Conservation (phyloP, 257 asterid genomes). For the Avicennia marina region DNA sequence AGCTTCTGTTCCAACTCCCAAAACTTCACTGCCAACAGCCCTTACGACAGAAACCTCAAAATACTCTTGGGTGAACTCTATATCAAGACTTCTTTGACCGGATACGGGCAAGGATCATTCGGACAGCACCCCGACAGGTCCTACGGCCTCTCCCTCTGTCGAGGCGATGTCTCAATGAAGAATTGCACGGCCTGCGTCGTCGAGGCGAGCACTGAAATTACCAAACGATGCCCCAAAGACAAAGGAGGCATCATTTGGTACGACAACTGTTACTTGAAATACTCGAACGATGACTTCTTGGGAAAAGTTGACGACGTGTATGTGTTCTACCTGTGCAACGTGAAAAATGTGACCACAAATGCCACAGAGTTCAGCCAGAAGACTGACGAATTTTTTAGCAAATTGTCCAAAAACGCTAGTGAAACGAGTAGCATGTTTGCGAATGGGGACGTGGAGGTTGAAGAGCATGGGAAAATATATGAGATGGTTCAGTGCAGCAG, state of each 20-base stretch:
- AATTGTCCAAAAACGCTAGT: conserved; percentile 20
- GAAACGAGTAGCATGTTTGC: conserved; percentile 19
- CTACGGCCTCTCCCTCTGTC: conserved; percentile 37
- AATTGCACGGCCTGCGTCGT: conserved; percentile 30
- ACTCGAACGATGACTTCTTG: conserved; percentile 26
- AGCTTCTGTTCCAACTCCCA: conserved; percentile 30
- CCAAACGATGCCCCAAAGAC: conserved; percentile 23
- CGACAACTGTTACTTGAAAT: conserved; percentile 39
- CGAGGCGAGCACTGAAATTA: conserved; percentile 25
- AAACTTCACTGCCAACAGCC: conserved; percentile 25
- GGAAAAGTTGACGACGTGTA: conserved; percentile 24
- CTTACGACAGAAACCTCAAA: conserved; percentile 21
- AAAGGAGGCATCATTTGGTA: conserved; percentile 40
- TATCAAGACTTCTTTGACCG: conserved; percentile 32
- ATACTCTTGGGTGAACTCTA: conserved; percentile 19
- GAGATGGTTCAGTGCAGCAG: conserved; percentile 43
- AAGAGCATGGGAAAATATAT: conserved; percentile 18
- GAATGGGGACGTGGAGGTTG: conserved; percentile 20
- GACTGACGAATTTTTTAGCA: conserved; percentile 18
- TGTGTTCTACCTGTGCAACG: conserved; percentile 28
- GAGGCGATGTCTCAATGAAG: conserved; percentile 25
- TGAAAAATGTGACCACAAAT: conserved; percentile 12
- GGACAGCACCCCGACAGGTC: conserved; percentile 22
- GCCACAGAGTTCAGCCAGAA: conserved; percentile 16
- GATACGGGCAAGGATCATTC: conserved; percentile 20